phyloP scores from a whole-genome alignment of 805 yeast species.

The Tetrapisispora namnaoensis region DNA sequence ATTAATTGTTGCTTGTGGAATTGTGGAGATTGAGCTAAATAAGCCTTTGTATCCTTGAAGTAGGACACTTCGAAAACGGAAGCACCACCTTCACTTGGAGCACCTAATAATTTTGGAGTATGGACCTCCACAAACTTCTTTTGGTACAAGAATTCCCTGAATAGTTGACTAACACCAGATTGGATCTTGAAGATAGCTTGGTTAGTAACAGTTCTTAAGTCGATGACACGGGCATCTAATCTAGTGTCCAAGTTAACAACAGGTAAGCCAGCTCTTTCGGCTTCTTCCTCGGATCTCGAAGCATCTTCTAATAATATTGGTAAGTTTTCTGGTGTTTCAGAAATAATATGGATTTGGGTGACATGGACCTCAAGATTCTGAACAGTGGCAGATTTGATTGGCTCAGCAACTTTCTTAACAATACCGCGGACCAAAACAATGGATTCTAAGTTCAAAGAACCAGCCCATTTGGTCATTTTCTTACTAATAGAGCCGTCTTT shows the following conservation, averaged over 20 bases:
- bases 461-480: conserved; percentile 95
- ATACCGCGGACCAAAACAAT: conserved; percentile 86
- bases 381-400: conserved; percentile 81
- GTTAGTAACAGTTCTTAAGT: conserved; percentile 91
- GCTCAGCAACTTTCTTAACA: conserved; percentile 76
- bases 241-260: conserved; percentile 94
- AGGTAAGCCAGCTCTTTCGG: conserved; percentile 84
- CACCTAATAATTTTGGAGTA: conserved; percentile 90
- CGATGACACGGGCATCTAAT: conserved; percentile 90
- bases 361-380: conserved; percentile 83
- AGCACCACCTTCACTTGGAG: conserved; percentile 97
- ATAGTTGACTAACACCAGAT: conserved; percentile 77
- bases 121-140: conserved; percentile 82
- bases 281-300: conserved; percentile 86
- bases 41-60: conserved; percentile 79
- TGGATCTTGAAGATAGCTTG: conserved; percentile 95
- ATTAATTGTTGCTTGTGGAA: conserved; percentile 95
- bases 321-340: conserved; percentile 84
- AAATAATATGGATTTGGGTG: conserved; percentile 60
- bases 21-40: conserved; percentile 96
- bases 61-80: conserved; percentile 90
- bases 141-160: conserved; percentile 72
- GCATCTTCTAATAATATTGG: conserved; percentile 97
- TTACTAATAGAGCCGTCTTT: conserved; percentile 66
- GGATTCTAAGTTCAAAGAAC: conserved; percentile 74